phyloP scores from a whole-genome alignment of 768 basidiomycete genomes.

The Boletus huronensis region DNA sequence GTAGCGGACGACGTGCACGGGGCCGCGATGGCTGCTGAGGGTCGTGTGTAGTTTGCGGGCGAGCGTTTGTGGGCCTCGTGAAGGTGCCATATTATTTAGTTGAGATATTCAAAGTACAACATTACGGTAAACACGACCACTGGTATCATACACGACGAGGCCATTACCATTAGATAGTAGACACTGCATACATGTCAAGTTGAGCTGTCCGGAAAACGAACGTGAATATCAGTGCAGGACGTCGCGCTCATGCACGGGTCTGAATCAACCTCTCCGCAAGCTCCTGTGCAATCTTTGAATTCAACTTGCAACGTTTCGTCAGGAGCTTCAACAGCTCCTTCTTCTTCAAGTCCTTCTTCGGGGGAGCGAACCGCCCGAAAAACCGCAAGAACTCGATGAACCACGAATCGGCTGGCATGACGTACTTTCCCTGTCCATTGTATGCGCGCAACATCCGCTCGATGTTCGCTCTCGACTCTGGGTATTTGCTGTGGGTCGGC shows the following conservation, averaged over 20 bases:
- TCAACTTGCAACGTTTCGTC: constrained; percentile 25
- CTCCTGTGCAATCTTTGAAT: constrained; percentile 14
- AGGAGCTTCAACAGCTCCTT: constrained; percentile 16
- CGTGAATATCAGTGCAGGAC: background rate
- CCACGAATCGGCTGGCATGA: constrained; percentile 26
- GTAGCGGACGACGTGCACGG: constrained; percentile 89
- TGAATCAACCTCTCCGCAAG: constrained; percentile 13
- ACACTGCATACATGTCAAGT: background rate
- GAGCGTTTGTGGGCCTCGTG: constrained; percentile 50
- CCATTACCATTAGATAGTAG: too few species aligned
- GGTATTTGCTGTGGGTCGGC: constrained; percentile 17
- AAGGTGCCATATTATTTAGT: constrained; percentile 55
- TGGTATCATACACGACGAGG: background rate
- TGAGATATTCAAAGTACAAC: background rate
- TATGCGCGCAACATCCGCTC: constrained; percentile 13
- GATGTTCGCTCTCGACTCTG: constrained; percentile 14
- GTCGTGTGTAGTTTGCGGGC: constrained; percentile 62
- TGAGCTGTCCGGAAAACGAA: background rate
- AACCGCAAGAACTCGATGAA: constrained; percentile 19
- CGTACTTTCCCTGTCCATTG: constrained; percentile 15
- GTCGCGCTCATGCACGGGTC: background rate
- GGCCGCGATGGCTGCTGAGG: constrained; percentile 68
- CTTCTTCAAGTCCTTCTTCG: constrained; percentile 15
- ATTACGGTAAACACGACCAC: background rate
- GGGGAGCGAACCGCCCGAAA: constrained; percentile 15